Evolutionary conservation across 306 rosid genomes (phyloP), one percentile per base, ranked within the genome.

Genomic region (Citrullus amarus): DNA sequence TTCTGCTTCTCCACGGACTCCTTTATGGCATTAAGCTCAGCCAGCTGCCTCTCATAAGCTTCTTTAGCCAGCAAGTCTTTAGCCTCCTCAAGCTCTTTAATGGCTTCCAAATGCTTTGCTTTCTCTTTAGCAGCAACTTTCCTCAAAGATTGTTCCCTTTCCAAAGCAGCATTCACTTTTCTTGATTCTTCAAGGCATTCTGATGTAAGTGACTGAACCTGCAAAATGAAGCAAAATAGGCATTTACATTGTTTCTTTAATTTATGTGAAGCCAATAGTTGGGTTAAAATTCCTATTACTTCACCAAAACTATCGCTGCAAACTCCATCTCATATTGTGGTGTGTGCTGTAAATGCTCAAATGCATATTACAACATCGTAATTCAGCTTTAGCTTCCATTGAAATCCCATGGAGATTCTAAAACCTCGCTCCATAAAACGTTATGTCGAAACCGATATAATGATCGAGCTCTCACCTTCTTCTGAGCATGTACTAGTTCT

Each of bases 101-200:
- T 68, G 68, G 94, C 91, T 84, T 88, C 83, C 86, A 89, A 82
- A 85, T 89, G 88, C 84, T 91, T 95, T 60, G 81, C 87, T 78
- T 88, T 92, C 81, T 92, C 97, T 87, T 85, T 93, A 55, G 92
- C 90, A 59, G 97, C 97, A 85, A 90, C 80, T 84, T 83, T 88
- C 80, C 92, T 92, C 82, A 84, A 79, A 38, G 56, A 68, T 85
- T 91, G 91, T 80, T 87, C 99, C 81, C 92, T 92, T 81, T 88
- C 86, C 50, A 80, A 78, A 85, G 93, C 90, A 80, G 88, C 89
- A 73, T 85, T 83, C 65, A 90, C 86, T 82, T 76, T 92, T 78
- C 86, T 83, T 74, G 93, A 78, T 74, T 92, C 99, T 80, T 92
- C 92, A 78, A 88, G 84, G 81, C 86, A 95, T 82, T 88, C 97